A percentile compares a stretch with the other conserved stretches of the same genome.
phyloP scores from a whole-genome alignment of 1,284 basidiomycete species.

The Ceratobasidium sp. region DNA sequence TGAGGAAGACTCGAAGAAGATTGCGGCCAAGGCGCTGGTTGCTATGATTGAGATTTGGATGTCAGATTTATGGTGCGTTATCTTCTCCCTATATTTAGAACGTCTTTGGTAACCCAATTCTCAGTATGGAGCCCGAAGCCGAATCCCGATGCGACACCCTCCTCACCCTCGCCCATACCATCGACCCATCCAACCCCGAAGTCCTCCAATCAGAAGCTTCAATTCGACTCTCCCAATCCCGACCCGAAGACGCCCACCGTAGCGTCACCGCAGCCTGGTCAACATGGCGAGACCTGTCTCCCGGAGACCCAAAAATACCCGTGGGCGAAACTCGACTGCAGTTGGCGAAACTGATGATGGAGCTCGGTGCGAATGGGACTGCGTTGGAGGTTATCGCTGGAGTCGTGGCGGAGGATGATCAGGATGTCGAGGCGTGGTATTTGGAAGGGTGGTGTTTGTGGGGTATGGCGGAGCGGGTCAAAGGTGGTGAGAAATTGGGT shows the following conservation, averaged over 20 bases:
- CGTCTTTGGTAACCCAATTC: neutral
- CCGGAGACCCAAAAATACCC: slow-evolving; percentile 78
- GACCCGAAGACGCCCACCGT: slow-evolving; percentile 82
- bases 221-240: slow-evolving; percentile 89
- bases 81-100: neutral
- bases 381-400: slow-evolving; percentile 84
- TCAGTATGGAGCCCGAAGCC: slow-evolving; percentile 83
- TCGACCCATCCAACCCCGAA: slow-evolving; percentile 83
- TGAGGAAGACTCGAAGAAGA: slow-evolving; percentile 75
- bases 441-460: slow-evolving; percentile 96
- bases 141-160: slow-evolving; percentile 85
- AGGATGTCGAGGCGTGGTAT: slow-evolving; percentile 93
- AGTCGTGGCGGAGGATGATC: slow-evolving; percentile 85
- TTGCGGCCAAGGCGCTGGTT: slow-evolving; percentile 85
- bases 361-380: slow-evolving; percentile 75
- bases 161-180: slow-evolving; percentile 77
- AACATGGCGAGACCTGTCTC: slow-evolving; percentile 79
- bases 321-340: slow-evolving; percentile 79
- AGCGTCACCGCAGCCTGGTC: slow-evolving; percentile 79
- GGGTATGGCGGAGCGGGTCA: slow-evolving; percentile 77
- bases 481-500: slow-evolving; percentile 50
- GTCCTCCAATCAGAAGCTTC: slow-evolving; percentile 86
- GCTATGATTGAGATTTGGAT: slow-evolving; percentile 98
- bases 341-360: slow-evolving; percentile 86
- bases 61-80: slow-evolving; percentile 90